phyloP scores from a whole-genome alignment of 441 rosid species.

The Erysimum cheiri region DNA sequence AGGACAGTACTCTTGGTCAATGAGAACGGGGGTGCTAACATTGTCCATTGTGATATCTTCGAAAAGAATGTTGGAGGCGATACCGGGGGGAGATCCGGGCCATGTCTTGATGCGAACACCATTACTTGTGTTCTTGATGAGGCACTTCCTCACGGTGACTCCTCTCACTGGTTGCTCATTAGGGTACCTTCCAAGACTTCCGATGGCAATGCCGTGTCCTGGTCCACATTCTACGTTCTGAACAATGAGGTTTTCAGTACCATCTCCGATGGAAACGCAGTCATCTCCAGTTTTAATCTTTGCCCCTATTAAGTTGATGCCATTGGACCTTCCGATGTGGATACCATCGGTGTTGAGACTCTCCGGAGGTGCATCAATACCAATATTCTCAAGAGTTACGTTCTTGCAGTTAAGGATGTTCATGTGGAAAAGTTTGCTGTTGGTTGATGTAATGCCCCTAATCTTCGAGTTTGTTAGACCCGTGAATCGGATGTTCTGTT shows the following conservation, averaged over 20 bases:
- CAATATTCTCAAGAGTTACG: constrained; percentile 40
- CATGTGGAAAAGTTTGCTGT: constrained; percentile 61
- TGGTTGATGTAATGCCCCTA: constrained; percentile 37
- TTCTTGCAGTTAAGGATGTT: constrained; percentile 50
- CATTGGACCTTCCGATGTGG: constrained; percentile 50
- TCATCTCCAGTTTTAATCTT: constrained; percentile 53
- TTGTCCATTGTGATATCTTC: constrained; percentile 49
- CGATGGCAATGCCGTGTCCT: constrained; percentile 65
- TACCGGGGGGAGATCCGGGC: constrained; percentile 49
- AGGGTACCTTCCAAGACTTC: constrained; percentile 55
- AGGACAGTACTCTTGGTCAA: constrained; percentile 58
- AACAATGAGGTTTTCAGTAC: constrained; percentile 44
- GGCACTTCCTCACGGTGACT: constrained; percentile 45
- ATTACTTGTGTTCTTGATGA: constrained; percentile 43
- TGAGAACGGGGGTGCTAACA: constrained; percentile 48
- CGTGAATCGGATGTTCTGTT: constrained; percentile 43
- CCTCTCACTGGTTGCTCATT: constrained; percentile 51
- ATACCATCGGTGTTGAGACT: constrained; percentile 70
- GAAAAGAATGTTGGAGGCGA: constrained; percentile 48
- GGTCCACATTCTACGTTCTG: constrained; percentile 52
- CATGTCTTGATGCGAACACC: constrained; percentile 68
- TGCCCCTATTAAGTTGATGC: constrained; percentile 29
- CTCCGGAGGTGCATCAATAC: constrained; percentile 45
- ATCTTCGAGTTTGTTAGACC: constrained; percentile 45
- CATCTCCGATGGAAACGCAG: constrained; percentile 59